Evolutionary conservation across 352 stramenopile species (phyloP).

Genomic region (Globisporangium perplexum): DNA sequence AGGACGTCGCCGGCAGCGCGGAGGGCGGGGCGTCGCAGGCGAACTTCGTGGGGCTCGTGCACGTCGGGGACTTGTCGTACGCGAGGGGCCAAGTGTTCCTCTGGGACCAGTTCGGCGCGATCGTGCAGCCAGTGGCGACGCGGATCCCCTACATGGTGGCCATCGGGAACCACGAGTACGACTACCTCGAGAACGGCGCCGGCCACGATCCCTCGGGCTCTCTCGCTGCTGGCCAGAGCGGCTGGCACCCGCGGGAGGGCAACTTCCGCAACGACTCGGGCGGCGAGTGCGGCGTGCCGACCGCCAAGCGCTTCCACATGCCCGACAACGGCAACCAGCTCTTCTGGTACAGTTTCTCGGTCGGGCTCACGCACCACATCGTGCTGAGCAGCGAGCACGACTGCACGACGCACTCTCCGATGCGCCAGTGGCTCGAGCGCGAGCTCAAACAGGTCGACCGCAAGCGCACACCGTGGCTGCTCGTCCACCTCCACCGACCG

Average conservation of each 20-base stretch:
- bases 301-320: conserved; percentile 36
- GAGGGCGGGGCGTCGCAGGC: background rate
- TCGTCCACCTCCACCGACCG: conserved; percentile 23
- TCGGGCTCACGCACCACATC: conserved; percentile 22
- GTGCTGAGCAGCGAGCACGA: conserved; percentile 27
- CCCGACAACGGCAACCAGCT: conserved; percentile 23
- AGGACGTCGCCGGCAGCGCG: background rate
- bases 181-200: conserved; percentile 21
- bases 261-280: conserved; percentile 30
- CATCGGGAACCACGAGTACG: conserved; percentile 42
- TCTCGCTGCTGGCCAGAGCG: background rate
- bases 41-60: conserved; percentile 27
- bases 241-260: conserved; percentile 6
- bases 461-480: conserved; percentile 19
- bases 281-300: conserved; percentile 54
- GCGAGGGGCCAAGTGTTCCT: conserved; percentile 47
- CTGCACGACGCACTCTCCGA: conserved; percentile 9
- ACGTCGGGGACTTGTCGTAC: conserved; percentile 79
- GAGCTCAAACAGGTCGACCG: conserved; percentile 20
- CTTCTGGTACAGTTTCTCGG: conserved; percentile 26
- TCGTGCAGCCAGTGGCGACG: conserved; percentile 66
- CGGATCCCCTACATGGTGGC: conserved; percentile 61
- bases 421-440: conserved; percentile 20
- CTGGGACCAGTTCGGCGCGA: conserved; percentile 78
- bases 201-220: background rate